These are phyloP conservation scores for Oryza brachyantha DNA, from an alignment of 176 grass and related monocot genomes.

Conservation along the genomic window DNA sequence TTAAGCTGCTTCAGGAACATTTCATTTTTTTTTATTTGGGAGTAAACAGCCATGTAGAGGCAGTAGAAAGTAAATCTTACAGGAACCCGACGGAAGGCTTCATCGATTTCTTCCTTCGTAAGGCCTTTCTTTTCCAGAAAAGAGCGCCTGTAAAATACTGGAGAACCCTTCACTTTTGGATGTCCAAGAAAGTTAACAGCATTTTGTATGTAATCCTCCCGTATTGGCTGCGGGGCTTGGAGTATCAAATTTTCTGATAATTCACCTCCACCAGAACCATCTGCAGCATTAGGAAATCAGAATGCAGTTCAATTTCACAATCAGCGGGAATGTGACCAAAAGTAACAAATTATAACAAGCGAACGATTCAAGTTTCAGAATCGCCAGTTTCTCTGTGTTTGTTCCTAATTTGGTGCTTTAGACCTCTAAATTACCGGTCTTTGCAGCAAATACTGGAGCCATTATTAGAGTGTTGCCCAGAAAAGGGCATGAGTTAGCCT, in stretches of 20 bases:
- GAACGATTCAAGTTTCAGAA: background rate
- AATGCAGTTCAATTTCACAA: background rate
- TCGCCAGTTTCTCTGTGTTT: background rate
- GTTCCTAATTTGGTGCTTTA: background rate
- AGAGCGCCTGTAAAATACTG: constrained; percentile 61
- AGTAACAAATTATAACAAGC: background rate
- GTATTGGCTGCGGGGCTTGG: constrained; percentile 36
- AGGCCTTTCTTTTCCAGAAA: constrained; percentile 91
- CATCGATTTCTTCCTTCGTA: constrained; percentile 79
- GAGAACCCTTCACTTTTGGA: constrained; percentile 76
- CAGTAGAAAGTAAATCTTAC: constrained; percentile 38
- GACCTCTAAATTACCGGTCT: background rate
- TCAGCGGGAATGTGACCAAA: background rate
- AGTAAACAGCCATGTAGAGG: background rate
- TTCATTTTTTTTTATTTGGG: background rate
- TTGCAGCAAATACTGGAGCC: background rate
- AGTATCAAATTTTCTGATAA: constrained; percentile 36
- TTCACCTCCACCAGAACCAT: constrained; percentile 11
- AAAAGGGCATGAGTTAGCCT: background rate
- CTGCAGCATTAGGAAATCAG: constrained; percentile 8
- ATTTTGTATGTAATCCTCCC: constrained; percentile 87
- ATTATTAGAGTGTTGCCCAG: background rate
- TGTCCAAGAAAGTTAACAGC: constrained; percentile 88
- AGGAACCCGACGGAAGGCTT: constrained; percentile 80
- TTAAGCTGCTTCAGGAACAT: constrained; percentile 23